Percentiles rank a stretch among this genome's conserved stretches.
Evolutionary conservation across 257 asterid species (phyloP).

Genomic region (Primulina tabacum): DNA sequence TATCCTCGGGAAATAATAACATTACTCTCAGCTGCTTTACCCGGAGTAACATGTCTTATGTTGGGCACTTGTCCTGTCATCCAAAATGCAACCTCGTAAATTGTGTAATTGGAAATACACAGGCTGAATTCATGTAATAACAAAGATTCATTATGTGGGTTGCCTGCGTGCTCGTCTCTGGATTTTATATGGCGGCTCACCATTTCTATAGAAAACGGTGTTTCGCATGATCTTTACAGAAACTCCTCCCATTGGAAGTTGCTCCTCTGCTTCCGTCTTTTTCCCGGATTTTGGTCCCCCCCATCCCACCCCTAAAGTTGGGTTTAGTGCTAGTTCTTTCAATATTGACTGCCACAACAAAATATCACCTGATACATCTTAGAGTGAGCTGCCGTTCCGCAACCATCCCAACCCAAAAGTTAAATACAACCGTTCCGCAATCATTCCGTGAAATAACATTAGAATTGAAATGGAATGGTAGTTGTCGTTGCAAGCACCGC

Average conservation of each 20-base stretch:
- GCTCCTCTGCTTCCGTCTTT: not conserved
- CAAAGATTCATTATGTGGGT: constrained; percentile 29
- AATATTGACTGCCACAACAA: not conserved
- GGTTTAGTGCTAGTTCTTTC: not conserved
- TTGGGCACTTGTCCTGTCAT: not conserved
- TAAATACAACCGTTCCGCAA: too few species aligned
- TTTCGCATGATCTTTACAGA: not conserved
- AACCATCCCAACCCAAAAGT: too few species aligned
- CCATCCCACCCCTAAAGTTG: not conserved
- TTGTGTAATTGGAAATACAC: not conserved
- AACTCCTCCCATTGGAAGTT: constrained; percentile 13
- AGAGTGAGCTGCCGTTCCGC: not conserved
- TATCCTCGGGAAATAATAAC: not conserved
- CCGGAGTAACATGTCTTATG: not conserved
- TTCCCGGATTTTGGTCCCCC: not conserved
- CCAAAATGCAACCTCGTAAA: not conserved
- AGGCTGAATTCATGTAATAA: not conserved
- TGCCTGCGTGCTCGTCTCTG: not conserved
- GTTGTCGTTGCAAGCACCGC: too few species aligned
- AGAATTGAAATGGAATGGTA: too few species aligned
- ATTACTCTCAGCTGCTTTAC: not conserved
- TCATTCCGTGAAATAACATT: too few species aligned
- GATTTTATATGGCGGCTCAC: constrained; percentile 32
- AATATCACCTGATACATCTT: constrained; percentile 1
- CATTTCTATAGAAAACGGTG: not conserved